Evolutionary conservation across 352 stramenopile species (phyloP), one percentile per base, ranked within the genome.

Genomic region (Pilasporangium apinafurcum): DNA sequence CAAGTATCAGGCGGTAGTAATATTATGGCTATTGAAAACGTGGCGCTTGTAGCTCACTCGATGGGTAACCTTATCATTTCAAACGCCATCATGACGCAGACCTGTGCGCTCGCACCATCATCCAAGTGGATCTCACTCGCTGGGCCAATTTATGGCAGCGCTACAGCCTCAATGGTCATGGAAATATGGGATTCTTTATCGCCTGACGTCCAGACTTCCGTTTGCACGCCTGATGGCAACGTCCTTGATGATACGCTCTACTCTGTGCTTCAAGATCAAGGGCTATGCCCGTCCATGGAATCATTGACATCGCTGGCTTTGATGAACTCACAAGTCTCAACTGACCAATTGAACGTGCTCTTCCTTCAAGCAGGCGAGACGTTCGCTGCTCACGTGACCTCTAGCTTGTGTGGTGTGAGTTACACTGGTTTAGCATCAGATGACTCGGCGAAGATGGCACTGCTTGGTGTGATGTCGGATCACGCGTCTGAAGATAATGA

Each of bases 11-110:
- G 22, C n/a, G 42, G 34, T 29, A 44, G 24, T 13, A 31, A 53
- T 14, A 58, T 33, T 16, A 16, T 38, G 25, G 51, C 17, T 17
- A 39, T 68, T n/a, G 40, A 55, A 20, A 53, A 55, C 31, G 13
- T 76, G 1, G 56, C 63, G 12, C 32, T 80, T 7, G 41, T 80
- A 5, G 48, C 57, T 3, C 58, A 80, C 55, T 80, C 67, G 20
- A 75, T 73, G 63, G 67, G 63, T 37, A 80, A 80, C 50, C 44
- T 80, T n/a, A 53, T 76, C 27, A 35, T 50, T 2, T 44, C 51
- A 1, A 40, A 33, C 1, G 63, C 67, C 7, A 12, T 62, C 16
- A 52, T 49, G 26, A 62, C 53, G 33, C 20, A 48, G 8, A 48
- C 48, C 29, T 80, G 67, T 35, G 46, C 16, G 0, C 40, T 80